A percentile compares a stretch with the other conserved stretches of the same genome.
Conservation (phyloP, 257 asterid genomes). For the Oldenlandia corymbosa region DNA sequence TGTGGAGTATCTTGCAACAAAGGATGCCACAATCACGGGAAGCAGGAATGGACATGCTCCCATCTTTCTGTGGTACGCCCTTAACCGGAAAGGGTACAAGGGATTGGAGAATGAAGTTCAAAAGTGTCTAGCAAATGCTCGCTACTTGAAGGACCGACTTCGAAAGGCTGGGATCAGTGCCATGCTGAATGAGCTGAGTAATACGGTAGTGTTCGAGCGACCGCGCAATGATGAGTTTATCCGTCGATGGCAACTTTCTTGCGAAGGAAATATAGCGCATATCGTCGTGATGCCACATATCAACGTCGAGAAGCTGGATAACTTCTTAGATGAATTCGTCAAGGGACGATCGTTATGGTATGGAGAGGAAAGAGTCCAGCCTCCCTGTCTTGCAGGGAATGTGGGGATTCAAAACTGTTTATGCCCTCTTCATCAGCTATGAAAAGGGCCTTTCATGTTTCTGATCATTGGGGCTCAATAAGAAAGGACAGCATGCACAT, state of each 20-base stretch:
- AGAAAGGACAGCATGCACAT: too few species aligned
- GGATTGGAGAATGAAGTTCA: conserved; percentile 97
- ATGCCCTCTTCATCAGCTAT: conserved; percentile 28
- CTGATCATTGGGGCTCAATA: neutral
- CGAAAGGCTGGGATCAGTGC: conserved; percentile 67
- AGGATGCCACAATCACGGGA: conserved; percentile 99
- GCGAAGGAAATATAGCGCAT: conserved; percentile 89
- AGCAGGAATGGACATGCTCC: conserved; percentile 98
- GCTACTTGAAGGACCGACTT: conserved; percentile 79
- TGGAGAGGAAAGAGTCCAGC: conserved; percentile 38
- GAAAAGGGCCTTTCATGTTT: neutral
- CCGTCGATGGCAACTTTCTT: conserved; percentile 93
- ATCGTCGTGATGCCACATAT: conserved; percentile 87
- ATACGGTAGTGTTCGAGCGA: conserved; percentile 91
- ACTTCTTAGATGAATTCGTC: conserved; percentile 53
- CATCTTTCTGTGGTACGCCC: conserved; percentile 88
- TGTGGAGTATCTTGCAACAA: conserved; percentile 90
- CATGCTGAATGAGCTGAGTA: conserved; percentile 92
- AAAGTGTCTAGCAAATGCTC: conserved; percentile 86
- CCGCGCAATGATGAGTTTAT: conserved; percentile 82
- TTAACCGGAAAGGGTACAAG: conserved; percentile 83
- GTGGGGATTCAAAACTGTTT: conserved; percentile 54
- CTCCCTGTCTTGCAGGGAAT: conserved; percentile 83
- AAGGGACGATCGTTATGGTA: conserved; percentile 68
- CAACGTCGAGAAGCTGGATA: conserved; percentile 64